Percentiles rank a stretch among this genome's conserved stretches.
Evolutionary conservation across 2,329 filamentous ascomycete genomes (phyloP).

Genomic region (Calycina marina): DNA sequence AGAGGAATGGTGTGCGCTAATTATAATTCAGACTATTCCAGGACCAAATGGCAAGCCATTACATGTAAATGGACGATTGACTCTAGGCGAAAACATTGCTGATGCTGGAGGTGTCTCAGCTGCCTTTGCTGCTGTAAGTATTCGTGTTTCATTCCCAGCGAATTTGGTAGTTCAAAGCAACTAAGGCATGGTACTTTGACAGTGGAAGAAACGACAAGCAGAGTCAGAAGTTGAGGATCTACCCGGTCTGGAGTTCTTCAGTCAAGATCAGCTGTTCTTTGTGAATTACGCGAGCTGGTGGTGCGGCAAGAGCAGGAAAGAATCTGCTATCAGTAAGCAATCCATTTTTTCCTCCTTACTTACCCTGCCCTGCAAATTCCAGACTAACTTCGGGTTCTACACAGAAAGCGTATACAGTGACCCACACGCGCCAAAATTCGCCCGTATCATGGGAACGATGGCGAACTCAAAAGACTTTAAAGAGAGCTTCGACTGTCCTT

Average conservation of each 20-base stretch:
- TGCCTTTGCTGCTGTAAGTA: slow-evolving; percentile 47
- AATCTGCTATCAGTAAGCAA: slow-evolving; percentile 32
- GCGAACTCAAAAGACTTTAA: slow-evolving; percentile 53
- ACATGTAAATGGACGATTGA: slow-evolving; percentile 47
- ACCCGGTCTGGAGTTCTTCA: slow-evolving; percentile 46
- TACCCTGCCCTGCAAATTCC: neutral
- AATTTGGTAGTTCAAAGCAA: no score
- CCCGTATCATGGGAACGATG: slow-evolving; percentile 47
- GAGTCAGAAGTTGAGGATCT: slow-evolving; percentile 36
- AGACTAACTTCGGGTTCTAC: neutral
- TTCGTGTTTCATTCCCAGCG: no score
- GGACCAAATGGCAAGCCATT: slow-evolving; percentile 40
- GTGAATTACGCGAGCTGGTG: slow-evolving; percentile 49
- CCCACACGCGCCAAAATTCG: slow-evolving; percentile 45
- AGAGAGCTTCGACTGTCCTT: slow-evolving; percentile 50
- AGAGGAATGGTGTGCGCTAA: no score
- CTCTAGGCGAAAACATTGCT: slow-evolving; percentile 56
- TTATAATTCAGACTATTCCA: slow-evolving; percentile 41
- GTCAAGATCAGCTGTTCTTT: slow-evolving; percentile 57
- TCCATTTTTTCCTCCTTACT: no score
- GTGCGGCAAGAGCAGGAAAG: slow-evolving; percentile 50
- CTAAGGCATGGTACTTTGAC: no score
- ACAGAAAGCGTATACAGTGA: slow-evolving; percentile 43
- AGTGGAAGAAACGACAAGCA: slow-evolving; percentile 44
- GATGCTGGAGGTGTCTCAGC: slow-evolving; percentile 53